Conservation (phyloP, 305 asterid genomes). For the Fraxinus velutina region DNA sequence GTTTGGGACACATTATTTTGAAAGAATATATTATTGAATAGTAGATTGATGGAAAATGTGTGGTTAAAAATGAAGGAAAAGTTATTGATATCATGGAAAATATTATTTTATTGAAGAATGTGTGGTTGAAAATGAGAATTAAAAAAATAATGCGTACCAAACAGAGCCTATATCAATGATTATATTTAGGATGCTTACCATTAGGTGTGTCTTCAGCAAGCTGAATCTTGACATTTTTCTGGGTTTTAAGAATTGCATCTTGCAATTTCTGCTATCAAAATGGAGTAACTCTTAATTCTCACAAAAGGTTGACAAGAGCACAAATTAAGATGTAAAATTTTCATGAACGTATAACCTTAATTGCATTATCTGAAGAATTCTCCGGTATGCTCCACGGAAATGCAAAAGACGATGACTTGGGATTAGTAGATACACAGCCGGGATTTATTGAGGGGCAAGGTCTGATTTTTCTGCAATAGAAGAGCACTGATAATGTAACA, state of each 20-base stretch:
- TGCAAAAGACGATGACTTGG: conserved; percentile 66
- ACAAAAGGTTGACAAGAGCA: neutral
- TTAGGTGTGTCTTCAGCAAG: conserved; percentile 57
- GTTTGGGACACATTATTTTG: too few relatives aligned
- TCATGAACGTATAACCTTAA: conserved; percentile 37
- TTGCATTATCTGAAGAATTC: conserved; percentile 41
- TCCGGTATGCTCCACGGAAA: conserved; percentile 71
- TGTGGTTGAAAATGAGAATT: too few relatives aligned
- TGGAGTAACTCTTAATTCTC: conserved; percentile 1
- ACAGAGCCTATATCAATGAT: neutral
- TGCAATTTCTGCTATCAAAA: conserved; percentile 48
- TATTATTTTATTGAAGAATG: too few relatives aligned
- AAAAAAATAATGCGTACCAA: too few relatives aligned
- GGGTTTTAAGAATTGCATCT: conserved; percentile 68
- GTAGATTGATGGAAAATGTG: too few relatives aligned
- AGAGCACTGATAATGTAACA: conserved; percentile 1
- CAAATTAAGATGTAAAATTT: neutral
- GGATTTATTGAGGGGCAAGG: conserved; percentile 90
- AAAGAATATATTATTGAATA: too few relatives aligned
- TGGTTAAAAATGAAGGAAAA: too few relatives aligned
- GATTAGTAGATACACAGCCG: conserved; percentile 72
- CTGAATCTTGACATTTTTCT: conserved; percentile 70
- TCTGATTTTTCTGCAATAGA: conserved; percentile 65
- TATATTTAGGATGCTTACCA: conserved; percentile 32
- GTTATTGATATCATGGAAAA: too few relatives aligned